Conservation (phyloP, 2,329 filamentous ascomycete species). For the Fusarium devonianum region DNA sequence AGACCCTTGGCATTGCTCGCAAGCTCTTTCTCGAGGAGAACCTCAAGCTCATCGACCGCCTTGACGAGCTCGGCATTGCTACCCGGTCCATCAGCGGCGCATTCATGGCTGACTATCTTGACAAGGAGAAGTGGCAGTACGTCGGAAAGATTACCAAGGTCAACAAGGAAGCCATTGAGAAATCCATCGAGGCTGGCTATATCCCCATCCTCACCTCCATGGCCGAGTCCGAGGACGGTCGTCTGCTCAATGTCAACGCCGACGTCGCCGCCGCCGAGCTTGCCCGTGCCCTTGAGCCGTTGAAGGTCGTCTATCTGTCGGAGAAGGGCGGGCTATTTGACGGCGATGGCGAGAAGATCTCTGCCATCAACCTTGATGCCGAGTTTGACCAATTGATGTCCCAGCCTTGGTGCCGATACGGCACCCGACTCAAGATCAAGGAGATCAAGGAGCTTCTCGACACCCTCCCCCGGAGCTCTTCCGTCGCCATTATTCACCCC, state of each 20-base stretch:
- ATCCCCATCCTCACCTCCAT: conserved; percentile 95
- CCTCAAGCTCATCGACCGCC: conserved; percentile 74
- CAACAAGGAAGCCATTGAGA: conserved; percentile 88
- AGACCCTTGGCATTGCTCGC: conserved; percentile 88
- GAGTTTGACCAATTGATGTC: conserved; percentile 93
- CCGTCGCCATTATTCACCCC: conserved; percentile 96
- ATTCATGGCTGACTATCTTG: conserved; percentile 91
- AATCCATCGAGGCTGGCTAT: conserved; percentile 88
- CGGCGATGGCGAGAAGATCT: conserved; percentile 92
- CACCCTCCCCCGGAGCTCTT: conserved; percentile 87
- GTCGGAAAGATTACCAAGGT: conserved; percentile 96
- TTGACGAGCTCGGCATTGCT: conserved; percentile 88
- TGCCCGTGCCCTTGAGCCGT: conserved; percentile 83
- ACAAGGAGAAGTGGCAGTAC: conserved; percentile 94
- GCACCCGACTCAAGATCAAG: conserved; percentile 94
- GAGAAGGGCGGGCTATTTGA: conserved; percentile 98
- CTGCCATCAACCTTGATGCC: conserved; percentile 95
- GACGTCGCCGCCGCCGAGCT: conserved; percentile 96
- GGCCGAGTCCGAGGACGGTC: conserved; percentile 90
- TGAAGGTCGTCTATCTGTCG: conserved; percentile 98
- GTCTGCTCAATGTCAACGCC: conserved; percentile 96
- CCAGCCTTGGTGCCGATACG: conserved; percentile 94
- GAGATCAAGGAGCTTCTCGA: conserved; percentile 95
- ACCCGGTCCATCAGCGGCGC: conserved; percentile 91
- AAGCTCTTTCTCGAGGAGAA: conserved; percentile 97